Base-by-base conservation (phyloP, 805 yeast genomes). In the Teunomyces kruisii region DNA sequence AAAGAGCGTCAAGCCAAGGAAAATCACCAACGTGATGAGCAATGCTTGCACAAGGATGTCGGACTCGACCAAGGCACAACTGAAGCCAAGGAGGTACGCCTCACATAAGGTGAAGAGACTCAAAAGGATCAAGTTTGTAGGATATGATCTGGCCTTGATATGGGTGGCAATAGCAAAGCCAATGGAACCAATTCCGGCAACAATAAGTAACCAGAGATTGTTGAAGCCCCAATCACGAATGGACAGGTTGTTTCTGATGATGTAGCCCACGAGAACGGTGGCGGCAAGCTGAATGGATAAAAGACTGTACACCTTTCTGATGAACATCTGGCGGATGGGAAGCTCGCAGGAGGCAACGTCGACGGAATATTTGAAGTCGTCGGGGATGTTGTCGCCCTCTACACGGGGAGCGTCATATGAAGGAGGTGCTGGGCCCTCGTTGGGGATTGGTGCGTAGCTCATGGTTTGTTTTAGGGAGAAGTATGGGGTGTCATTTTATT, bases 331-430 rank as follows among this genome's bases (percentile, higher is more conserved):
- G 54, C 96, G 80, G 32, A 89, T 74, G 12, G 85, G 80, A 42
- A 87, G 68, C 47, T 85, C 87, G 65, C 96, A 88, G 27, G 86
- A 82, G 3, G 89, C 80, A 17, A 89, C 95, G 42, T 79, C 76
- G 6, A 86, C 85, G 29, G 86, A 80, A 64, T 84, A 88, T 62
- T 88, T 89, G 79, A 88, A 89, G 64, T 88, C 96, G 54, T 88
- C 86, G 3, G 85, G 84, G 39, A 78, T 57, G 50, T 67, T 64
- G 48, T 67, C 72, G 8, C 64, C 72, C 7, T 50, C 64, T 9
- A 44, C 41, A 44, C 72, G 53, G 13, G 67, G 62, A 3, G 48
- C 41, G 27, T 42, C 51, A 44, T 59, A 59, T 6, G 51, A 42
- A n/a, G 64, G 65, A 12, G 65, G 63, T 15, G 17, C 44, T 14